These are phyloP conservation scores for Cercospora canescens DNA, from an alignment of 2,329 filamentous ascomycete species.

Conservation along the genomic window DNA sequence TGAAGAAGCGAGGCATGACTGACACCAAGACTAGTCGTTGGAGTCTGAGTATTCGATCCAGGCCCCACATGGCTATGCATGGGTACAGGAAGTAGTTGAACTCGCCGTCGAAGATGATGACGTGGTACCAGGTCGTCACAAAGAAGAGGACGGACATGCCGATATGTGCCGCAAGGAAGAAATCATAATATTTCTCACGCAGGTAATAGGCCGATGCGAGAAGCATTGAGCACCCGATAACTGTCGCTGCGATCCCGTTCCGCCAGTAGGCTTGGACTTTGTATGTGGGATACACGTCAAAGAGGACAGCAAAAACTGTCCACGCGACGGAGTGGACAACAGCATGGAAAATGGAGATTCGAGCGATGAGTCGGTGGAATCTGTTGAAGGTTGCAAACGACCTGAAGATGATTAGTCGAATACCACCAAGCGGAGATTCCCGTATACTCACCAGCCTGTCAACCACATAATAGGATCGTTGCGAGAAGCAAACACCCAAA, in stretches of 20 bases:
- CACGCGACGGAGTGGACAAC: slow-evolving; percentile 65
- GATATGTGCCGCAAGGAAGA: slow-evolving; percentile 54
- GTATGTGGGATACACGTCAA: slow-evolving; percentile 35
- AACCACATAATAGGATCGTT: slow-evolving; percentile 68
- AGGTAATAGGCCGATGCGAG: slow-evolving; percentile 54
- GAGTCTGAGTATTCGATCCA: slow-evolving; percentile 51
- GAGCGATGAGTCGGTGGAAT: slow-evolving; percentile 67
- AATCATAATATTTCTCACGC: slow-evolving; percentile 55
- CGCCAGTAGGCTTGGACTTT: slow-evolving; percentile 52
- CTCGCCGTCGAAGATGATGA: slow-evolving; percentile 54
- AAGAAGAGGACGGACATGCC: slow-evolving; percentile 53
- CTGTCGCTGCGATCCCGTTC: slow-evolving; percentile 48
- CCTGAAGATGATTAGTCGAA: not conserved
- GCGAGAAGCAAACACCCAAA: slow-evolving; percentile 67
- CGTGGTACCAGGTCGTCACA: slow-evolving; percentile 53
- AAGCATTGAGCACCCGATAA: slow-evolving; percentile 49
- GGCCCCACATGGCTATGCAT: slow-evolving; percentile 51
- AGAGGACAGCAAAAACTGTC: slow-evolving; percentile 38
- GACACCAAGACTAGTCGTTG: slow-evolving; percentile 39
- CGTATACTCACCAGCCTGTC: slow-evolving; percentile 57
- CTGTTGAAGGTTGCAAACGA: slow-evolving; percentile 66
- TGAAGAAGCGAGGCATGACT: slow-evolving; percentile 33
- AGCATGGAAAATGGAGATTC: slow-evolving; percentile 62
- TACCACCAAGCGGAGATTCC: not conserved
- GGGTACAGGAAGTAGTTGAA: slow-evolving; percentile 55